Evolutionary conservation across 768 basidiomycete genomes (phyloP).

Genomic region (Hortiboletus flavorubellus): DNA sequence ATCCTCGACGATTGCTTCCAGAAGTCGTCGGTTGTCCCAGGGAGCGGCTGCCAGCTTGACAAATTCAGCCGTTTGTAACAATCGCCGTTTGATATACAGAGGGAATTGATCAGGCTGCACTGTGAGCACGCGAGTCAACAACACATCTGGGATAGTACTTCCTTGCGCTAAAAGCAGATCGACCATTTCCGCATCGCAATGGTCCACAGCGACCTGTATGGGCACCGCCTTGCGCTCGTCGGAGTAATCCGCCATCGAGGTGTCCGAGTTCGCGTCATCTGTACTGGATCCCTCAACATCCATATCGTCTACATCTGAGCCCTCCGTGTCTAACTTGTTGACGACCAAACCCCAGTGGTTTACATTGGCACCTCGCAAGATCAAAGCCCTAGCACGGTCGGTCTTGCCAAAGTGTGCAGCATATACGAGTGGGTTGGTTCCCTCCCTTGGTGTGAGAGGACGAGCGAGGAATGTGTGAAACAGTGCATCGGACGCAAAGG

Average conservation of each 20-base stretch:
- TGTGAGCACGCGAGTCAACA: background rate
- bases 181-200: background rate
- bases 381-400: background rate
- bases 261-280: background rate
- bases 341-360: background rate
- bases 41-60: background rate
- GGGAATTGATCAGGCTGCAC: conserved; percentile 1
- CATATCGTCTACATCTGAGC: background rate
- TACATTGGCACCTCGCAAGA: background rate
- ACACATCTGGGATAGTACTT: background rate
- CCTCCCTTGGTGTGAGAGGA: background rate
- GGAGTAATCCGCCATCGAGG: background rate
- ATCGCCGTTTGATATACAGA: background rate
- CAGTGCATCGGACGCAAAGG: background rate
- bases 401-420: conserved; percentile 1
- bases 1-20: conserved; percentile 1
- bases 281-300: background rate
- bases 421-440: conserved; percentile 13
- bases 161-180: conserved; percentile 6
- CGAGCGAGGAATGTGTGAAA: background rate
- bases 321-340: background rate
- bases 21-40: conserved; percentile 3
- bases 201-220: background rate
- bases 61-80: conserved; percentile 2
- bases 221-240: background rate